These are phyloP conservation scores for Closterium sp. DNA, from an alignment of 139 green algal genomes.

Conservation along the genomic window DNA sequence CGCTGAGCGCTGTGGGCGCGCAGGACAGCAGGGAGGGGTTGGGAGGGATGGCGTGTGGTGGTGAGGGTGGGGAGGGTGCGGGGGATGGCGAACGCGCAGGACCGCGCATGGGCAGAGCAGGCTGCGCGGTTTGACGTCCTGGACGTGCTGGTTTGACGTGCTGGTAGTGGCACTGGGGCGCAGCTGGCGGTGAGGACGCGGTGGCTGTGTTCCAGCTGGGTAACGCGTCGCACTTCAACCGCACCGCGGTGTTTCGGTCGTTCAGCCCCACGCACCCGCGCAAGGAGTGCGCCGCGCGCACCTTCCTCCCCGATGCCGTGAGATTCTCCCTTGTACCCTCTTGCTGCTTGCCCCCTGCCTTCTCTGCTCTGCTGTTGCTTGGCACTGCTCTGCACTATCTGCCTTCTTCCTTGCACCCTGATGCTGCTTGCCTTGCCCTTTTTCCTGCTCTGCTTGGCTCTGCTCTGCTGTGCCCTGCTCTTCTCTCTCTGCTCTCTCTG, in stretches of 20 bases:
- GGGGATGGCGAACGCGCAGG: background rate
- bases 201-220: no score
- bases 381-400: no score
- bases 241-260: slow-evolving; percentile 18
- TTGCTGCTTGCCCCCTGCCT: background rate
- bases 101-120: slow-evolving; percentile 21
- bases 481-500: no score
- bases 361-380: background rate
- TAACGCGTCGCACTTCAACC: slow-evolving; percentile 18
- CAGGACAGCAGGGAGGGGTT: background rate
- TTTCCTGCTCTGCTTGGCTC: no score
- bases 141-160: no score
- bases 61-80: background rate
- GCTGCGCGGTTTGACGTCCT: background rate
- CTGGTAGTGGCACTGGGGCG: slow-evolving; percentile 9
- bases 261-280: slow-evolving; percentile 8
- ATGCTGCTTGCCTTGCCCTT: no score
- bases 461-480: no score
- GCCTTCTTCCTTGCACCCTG: no score
- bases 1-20: background rate
- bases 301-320: background rate
- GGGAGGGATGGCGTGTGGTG: background rate
- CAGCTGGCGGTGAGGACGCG: background rate
- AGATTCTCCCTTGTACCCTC: background rate
- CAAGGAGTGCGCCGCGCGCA: slow-evolving; percentile 24